These are phyloP conservation scores for Yamadazyma tumulicola DNA, from an alignment of 805 yeast species.

Conservation along the genomic window DNA sequence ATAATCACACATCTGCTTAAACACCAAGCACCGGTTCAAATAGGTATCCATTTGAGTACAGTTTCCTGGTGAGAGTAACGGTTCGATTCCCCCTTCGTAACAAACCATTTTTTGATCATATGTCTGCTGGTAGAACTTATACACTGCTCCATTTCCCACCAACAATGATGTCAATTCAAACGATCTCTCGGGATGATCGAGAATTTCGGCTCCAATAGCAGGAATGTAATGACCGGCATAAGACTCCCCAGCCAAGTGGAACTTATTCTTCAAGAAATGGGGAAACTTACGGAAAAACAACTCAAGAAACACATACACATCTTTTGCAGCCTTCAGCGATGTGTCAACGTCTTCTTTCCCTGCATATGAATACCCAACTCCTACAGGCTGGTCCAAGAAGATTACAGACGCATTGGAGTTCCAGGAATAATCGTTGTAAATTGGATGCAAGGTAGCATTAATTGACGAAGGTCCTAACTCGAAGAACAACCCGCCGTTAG, in stretches of 20 bases:
- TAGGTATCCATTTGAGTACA: conserved; percentile 24
- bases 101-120: conserved; percentile 89
- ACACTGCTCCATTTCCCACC: conserved; percentile 90
- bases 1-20: conserved; percentile 1
- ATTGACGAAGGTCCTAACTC: conserved; percentile 29
- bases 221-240: conserved; percentile 45
- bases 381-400: conserved; percentile 32
- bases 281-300: conserved; percentile 30
- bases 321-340: conserved; percentile 23
- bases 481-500: conserved; percentile 26
- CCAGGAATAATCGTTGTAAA: conserved; percentile 27
- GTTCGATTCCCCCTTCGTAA: conserved; percentile 40
- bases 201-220: conserved; percentile 36
- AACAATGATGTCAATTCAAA: conserved; percentile 68
- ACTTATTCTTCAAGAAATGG: conserved; percentile 15
- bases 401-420: conserved; percentile 32
- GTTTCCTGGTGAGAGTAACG: conserved; percentile 19
- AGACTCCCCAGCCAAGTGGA: conserved; percentile 39
- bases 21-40: conserved; percentile 5
- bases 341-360: conserved; percentile 16
- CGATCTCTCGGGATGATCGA: conserved; percentile 32
- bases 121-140: conserved; percentile 66
- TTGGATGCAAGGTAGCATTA: conserved; percentile 20
- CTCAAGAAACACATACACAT: conserved; percentile 27
- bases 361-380: conserved; percentile 23